Percentiles rank a stretch among this genome's conserved stretches.
phyloP scores from a whole-genome alignment of 257 asterid genomes.

The Jacaranda copaia region DNA sequence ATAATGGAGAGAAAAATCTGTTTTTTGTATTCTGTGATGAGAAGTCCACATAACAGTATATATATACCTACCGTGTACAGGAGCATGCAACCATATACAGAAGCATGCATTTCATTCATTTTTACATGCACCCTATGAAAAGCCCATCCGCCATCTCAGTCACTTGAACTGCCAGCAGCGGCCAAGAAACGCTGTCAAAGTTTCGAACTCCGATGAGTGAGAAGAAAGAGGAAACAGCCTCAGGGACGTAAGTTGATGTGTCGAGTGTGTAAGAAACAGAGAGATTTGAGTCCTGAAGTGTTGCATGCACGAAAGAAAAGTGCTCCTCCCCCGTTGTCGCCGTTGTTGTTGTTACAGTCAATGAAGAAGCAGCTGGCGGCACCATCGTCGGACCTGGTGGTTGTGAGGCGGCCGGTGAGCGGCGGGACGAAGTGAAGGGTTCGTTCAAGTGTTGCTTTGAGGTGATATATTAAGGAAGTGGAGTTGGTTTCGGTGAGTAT shows the following conservation, averaged over 20 bases:
- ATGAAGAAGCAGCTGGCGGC: conserved; percentile 39
- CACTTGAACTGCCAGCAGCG: conserved; percentile 49
- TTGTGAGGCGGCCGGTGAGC: conserved; percentile 45
- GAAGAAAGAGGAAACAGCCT: conserved; percentile 36
- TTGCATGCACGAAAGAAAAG: conserved; percentile 48
- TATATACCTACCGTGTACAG: too few species aligned
- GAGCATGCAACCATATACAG: too few species aligned
- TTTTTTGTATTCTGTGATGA: too few species aligned
- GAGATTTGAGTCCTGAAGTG: background rate
- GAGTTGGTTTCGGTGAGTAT: too few species aligned
- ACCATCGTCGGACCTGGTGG: conserved; percentile 25
- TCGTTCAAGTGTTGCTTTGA: conserved; percentile 41
- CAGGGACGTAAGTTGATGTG: conserved; percentile 30
- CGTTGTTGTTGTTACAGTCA: conserved; percentile 32
- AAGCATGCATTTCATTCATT: too few species aligned
- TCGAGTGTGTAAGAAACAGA: conserved; percentile 38
- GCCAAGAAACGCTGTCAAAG: conserved; percentile 42
- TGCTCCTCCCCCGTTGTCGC: too few species aligned
- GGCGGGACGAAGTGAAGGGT: conserved; percentile 51
- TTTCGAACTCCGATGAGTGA: conserved; percentile 43
- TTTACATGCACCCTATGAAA: conserved; percentile 51
- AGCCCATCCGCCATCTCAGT: conserved; percentile 50
- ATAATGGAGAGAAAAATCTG: too few species aligned
- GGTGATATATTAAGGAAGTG: background rate
- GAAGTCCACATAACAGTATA: too few species aligned